Evolutionary conservation across 106 monocot species (phyloP).

Genomic region (Dendrobium officinale): DNA sequence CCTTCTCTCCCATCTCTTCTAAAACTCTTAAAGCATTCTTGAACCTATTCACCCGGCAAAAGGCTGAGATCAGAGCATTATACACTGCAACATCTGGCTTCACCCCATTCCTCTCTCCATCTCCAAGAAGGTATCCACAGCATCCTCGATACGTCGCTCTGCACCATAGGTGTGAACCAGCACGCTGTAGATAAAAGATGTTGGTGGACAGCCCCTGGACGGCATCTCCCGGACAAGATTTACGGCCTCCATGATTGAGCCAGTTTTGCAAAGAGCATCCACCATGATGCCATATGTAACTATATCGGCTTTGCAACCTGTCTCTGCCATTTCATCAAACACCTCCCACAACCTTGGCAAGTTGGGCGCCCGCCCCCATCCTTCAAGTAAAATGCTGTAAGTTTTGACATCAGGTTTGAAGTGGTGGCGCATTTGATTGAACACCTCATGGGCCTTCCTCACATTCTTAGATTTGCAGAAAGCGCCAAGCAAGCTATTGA

Average conservation of each 20-base stretch:
- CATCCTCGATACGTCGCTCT: conserved; percentile 62
- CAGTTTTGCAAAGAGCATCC: conserved; percentile 78
- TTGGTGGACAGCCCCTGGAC: conserved; percentile 37
- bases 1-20: conserved; percentile 63
- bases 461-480: conserved; percentile 91
- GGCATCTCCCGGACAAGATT: conserved; percentile 55
- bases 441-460: conserved; percentile 83
- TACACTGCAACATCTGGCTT: conserved; percentile 65
- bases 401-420: conserved; percentile 74
- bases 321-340: conserved; percentile 45
- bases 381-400: conserved; percentile 83
- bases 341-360: conserved; percentile 72
- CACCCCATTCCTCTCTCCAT: conserved; percentile 74
- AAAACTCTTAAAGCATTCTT: conserved; percentile 63
- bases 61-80: conserved; percentile 79
- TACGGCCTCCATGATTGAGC: conserved; percentile 58
- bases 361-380: conserved; percentile 89
- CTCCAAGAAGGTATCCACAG: conserved; percentile 63
- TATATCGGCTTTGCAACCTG: conserved; percentile 67
- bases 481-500: conserved; percentile 76
- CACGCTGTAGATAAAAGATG: conserved; percentile 79
- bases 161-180: conserved; percentile 77
- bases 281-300: conserved; percentile 97
- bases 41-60: conserved; percentile 56
- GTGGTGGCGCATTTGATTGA: conserved; percentile 53